Percentiles rank a stretch among this genome's conserved stretches.
Conservation (phyloP, 768 basidiomycete species). For the Amanita rubescens region DNA sequence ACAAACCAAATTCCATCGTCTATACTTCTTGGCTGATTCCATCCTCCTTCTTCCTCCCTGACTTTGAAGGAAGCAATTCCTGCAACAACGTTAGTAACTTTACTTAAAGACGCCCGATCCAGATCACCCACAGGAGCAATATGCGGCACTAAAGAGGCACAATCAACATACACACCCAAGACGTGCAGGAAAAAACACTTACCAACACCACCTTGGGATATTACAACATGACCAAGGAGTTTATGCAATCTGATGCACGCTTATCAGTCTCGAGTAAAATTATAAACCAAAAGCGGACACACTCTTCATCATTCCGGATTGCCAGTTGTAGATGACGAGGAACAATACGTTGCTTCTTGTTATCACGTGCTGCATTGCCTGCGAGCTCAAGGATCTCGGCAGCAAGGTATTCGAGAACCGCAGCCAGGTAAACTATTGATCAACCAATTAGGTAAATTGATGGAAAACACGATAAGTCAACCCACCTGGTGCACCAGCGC, state of each 20-base stretch:
- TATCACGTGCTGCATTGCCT: constrained; percentile 76
- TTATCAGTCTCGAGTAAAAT: background rate
- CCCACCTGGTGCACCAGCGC: constrained; percentile 80
- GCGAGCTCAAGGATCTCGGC: constrained; percentile 93
- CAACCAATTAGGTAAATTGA: constrained; percentile 4
- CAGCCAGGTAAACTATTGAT: constrained; percentile 68
- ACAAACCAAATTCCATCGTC: constrained; percentile 13
- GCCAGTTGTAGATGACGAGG: constrained; percentile 90
- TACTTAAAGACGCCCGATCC: background rate
- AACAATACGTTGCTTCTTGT: constrained; percentile 92
- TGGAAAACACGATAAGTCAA: constrained; percentile 5
- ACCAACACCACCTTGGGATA: constrained; percentile 77
- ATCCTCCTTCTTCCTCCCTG: constrained; percentile 38
- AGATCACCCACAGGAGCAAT: constrained; percentile 40
- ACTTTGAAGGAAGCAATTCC: constrained; percentile 38
- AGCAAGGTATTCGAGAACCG: constrained; percentile 86
- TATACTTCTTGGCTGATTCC: constrained; percentile 40
- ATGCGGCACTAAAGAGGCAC: constrained; percentile 35
- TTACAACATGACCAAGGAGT: constrained; percentile 74
- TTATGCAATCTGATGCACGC: constrained; percentile 46
- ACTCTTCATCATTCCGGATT: constrained; percentile 89
- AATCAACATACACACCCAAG: background rate
- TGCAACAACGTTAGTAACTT: constrained; percentile 4
- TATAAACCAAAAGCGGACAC: constrained; percentile 7
- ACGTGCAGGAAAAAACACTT: background rate